These are phyloP conservation scores for Proteromonas lacertae DNA, from an alignment of 352 stramenopile genomes.

Conservation along the genomic window DNA sequence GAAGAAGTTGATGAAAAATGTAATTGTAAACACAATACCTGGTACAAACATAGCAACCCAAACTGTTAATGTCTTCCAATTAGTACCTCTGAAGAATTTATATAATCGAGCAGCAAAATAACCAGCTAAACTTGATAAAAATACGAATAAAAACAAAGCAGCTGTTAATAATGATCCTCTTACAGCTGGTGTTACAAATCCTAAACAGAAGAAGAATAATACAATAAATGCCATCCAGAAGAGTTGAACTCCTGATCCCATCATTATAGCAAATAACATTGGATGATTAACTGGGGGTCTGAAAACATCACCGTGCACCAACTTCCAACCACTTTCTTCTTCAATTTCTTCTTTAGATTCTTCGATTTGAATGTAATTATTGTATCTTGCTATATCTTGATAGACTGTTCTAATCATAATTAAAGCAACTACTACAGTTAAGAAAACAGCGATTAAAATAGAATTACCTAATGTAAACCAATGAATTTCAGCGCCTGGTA, in stretches of 20 bases:
- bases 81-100: slow-evolving; percentile 81
- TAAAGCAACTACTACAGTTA: slow-evolving; percentile 89
- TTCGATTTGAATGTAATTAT: too few species aligned
- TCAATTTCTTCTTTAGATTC: slow-evolving; percentile 74
- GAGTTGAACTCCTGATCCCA: slow-evolving; percentile 24
- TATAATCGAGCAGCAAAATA: slow-evolving; percentile 79
- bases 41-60: slow-evolving; percentile 71
- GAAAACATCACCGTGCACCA: slow-evolving; percentile 99
- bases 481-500: slow-evolving; percentile 59
- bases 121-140: slow-evolving; percentile 56
- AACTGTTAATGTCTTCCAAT: slow-evolving; percentile 68
- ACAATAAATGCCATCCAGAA: slow-evolving; percentile 57
- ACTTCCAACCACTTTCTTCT: slow-evolving; percentile 89
- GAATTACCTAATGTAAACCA: slow-evolving; percentile 99
- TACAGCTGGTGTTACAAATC: slow-evolving; percentile 52
- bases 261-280: slow-evolving; percentile 62
- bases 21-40: slow-evolving; percentile 35
- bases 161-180: slow-evolving; percentile 72
- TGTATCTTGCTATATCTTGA: slow-evolving; percentile 11
- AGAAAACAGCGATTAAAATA: slow-evolving; percentile 90
- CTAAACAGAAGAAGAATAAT: slow-evolving; percentile 57
- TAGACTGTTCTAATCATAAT: slow-evolving; percentile 90
- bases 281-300: slow-evolving; percentile 59
- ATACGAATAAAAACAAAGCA: slow-evolving; percentile 82
- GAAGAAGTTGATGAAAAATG: slow-evolving; percentile 11